Evolutionary conservation across 768 basidiomycete species (phyloP).

Genomic region (Agaricus blazei): DNA sequence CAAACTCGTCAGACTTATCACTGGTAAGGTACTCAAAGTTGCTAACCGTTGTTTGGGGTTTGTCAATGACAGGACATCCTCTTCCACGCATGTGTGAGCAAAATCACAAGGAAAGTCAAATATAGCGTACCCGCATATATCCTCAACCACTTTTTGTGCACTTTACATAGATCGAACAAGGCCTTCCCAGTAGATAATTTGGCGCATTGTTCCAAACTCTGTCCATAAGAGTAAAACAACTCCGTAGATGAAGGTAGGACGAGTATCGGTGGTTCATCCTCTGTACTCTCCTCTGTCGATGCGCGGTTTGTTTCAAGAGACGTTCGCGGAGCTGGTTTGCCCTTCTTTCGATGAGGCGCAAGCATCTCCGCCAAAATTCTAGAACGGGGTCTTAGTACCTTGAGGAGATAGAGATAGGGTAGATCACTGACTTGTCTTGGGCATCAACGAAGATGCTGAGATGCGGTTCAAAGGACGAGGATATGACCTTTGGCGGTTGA

Average conservation of each 20-base stretch:
- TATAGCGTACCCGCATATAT: slow-evolving; percentile 76
- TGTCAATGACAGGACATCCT: slow-evolving; percentile 80
- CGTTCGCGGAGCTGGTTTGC: slow-evolving; percentile 47
- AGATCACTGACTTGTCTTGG: slow-evolving; percentile 76
- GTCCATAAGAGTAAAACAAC: slow-evolving; percentile 94
- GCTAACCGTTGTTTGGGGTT: slow-evolving; percentile 56
- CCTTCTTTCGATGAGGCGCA: slow-evolving; percentile 60
- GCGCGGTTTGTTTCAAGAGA: slow-evolving; percentile 57
- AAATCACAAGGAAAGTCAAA: neutral
- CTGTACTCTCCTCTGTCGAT: slow-evolving; percentile 32
- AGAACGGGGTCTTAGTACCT: neutral
- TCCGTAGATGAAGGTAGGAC: slow-evolving; percentile 94
- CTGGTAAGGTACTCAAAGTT: neutral
- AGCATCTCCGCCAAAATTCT: slow-evolving; percentile 92
- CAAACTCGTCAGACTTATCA: neutral
- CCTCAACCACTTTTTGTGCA: slow-evolving; percentile 92
- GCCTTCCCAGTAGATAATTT: slow-evolving; percentile 83
- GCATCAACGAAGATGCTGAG: slow-evolving; percentile 94
- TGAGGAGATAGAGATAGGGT: neutral
- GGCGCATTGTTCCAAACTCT: slow-evolving; percentile 91
- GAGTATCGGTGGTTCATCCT: slow-evolving; percentile 44
- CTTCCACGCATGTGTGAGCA: slow-evolving; percentile 30
- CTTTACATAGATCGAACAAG: slow-evolving; percentile 69
- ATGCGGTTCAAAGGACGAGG: slow-evolving; percentile 88
- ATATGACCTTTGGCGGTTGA: slow-evolving; percentile 63